These are phyloP conservation scores for Ceratocystis destructans DNA, from an alignment of 2,329 filamentous ascomycete species.

Conservation along the genomic window DNA sequence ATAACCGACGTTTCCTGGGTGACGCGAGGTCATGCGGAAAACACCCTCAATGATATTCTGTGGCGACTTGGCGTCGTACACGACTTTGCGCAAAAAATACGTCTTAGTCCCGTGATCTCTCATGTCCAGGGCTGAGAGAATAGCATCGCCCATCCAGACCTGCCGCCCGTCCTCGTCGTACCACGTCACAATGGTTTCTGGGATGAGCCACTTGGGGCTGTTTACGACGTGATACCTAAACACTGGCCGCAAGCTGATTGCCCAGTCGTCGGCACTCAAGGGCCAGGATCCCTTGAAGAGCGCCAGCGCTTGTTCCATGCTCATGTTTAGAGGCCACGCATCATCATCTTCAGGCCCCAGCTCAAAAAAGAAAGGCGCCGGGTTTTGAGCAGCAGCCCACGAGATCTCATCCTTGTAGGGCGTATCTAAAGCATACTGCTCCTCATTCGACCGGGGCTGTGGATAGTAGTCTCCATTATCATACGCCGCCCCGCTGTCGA, in stretches of 20 bases:
- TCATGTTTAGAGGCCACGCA: conserved; percentile 1
- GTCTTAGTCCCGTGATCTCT: conserved; percentile 2
- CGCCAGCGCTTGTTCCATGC: not conserved
- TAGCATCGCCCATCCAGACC: not conserved
- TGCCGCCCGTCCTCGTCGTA: not conserved
- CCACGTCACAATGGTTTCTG: conserved; percentile 6
- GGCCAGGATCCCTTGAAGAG: conserved; percentile 2
- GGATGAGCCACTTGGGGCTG: conserved; percentile 6
- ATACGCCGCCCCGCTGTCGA: conserved; percentile 2
- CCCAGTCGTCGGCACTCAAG: conserved; percentile 2
- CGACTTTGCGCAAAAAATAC: not conserved
- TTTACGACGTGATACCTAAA: conserved; percentile 2
- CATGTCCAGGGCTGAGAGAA: conserved; percentile 1
- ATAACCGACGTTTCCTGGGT: conserved; percentile 1
- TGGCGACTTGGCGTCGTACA: not conserved
- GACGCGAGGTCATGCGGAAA: conserved; percentile 4
- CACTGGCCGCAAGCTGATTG: not conserved
- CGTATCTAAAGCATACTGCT: not conserved
- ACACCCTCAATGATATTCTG: conserved; percentile 1
- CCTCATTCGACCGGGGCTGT: not conserved
- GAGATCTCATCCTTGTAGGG: not conserved
- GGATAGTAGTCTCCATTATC: not conserved
- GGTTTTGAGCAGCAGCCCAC: not conserved
- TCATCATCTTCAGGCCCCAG: not conserved
- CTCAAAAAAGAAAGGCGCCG: not conserved